Percentiles rank a stretch among this genome's conserved stretches.
These are phyloP conservation scores for Ambrosiella beaveri DNA, from an alignment of 2,329 filamentous ascomycete species.

Conservation along the genomic window DNA sequence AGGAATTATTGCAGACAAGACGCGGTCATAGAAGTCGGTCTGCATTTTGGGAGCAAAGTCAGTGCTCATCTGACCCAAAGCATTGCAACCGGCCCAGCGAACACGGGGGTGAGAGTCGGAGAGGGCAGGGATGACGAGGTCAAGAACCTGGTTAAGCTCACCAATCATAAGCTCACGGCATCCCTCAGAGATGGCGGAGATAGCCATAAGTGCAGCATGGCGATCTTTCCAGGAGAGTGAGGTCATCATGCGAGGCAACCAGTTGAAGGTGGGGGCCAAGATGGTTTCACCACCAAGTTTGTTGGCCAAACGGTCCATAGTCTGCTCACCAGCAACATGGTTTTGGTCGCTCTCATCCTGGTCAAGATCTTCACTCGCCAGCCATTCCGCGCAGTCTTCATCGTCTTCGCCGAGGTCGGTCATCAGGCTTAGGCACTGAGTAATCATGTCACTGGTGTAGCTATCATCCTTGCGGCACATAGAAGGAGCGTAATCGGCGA, in stretches of 20 bases:
- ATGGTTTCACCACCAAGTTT: slow-evolving; percentile 92
- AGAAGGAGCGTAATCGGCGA: slow-evolving; percentile 81
- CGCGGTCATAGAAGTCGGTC: slow-evolving; percentile 75
- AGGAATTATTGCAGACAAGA: slow-evolving; percentile 81
- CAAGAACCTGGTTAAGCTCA: slow-evolving; percentile 83
- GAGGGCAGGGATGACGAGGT: slow-evolving; percentile 82
- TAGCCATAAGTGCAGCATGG: slow-evolving; percentile 94
- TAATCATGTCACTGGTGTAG: slow-evolving; percentile 94
- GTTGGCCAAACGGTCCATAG: slow-evolving; percentile 94
- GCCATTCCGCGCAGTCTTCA: slow-evolving; percentile 88
- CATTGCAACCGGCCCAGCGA: slow-evolving; percentile 93
- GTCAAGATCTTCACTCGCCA: slow-evolving; percentile 82
- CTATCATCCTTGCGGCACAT: slow-evolving; percentile 91
- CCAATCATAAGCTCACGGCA: slow-evolving; percentile 91
- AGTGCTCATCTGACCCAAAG: slow-evolving; percentile 98
- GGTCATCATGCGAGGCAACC: slow-evolving; percentile 95
- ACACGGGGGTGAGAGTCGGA: slow-evolving; percentile 84
- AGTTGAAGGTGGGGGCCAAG: slow-evolving; percentile 82
- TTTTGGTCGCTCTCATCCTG: slow-evolving; percentile 93
- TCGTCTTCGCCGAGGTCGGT: slow-evolving; percentile 90
- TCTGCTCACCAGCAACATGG: slow-evolving; percentile 93
- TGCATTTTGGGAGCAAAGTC: slow-evolving; percentile 98
- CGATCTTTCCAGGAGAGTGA: slow-evolving; percentile 88
- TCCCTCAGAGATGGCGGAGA: slow-evolving; percentile 94
- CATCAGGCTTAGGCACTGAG: slow-evolving; percentile 94